Base-by-base conservation (phyloP, 495 filamentous ascomycete species). In the Aspergillus funiculosus region DNA sequence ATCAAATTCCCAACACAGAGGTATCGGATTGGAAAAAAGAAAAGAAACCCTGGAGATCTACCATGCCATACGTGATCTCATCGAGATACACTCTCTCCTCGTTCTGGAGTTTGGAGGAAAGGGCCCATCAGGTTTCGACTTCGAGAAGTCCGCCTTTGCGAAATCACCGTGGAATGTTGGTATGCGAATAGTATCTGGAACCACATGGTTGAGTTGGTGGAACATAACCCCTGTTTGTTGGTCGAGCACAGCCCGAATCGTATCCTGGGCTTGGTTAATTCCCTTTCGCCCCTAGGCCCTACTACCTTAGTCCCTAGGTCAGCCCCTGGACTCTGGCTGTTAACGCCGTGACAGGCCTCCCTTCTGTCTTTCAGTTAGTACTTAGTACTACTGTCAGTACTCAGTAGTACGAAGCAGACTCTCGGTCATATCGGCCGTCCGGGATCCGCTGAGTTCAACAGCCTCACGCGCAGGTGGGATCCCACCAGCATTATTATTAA, bases 381-480 rank as follows among this genome's bases (percentile, higher is more conserved):
- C n/a, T n/a, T n/a, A n/a, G n/a, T n/a, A n/a, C n/a, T n/a, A n/a
- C n/a, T n/a, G n/a, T n/a, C n/a, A n/a, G n/a, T n/a, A n/a, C n/a
- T n/a, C n/a, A n/a, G n/a, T n/a, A n/a, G n/a, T n/a, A 13, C 11
- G 14, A 30, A 30, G 14, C 4, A 13, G 28, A 2, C 14, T 43
- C 48, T 48, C 51, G 54, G 54, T 40, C 41, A 48, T 53, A 47
- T 57, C 54, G 54, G 50, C 31, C 46, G 50, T 57, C 50, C 42
- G 51, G 50, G 50, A 43, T 50, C 51, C 54, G 50, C 37, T 53
- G 18, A 38, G 15, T 25, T 13, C 26, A 51, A 54, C 51, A 58
- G 55, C 55, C 55, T 52, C 55, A 58, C 43, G 34, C 28, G 40
- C 34, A n/a, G n/a, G n/a, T 18, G 25, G 36, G 41, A 29, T 41